Base-by-base conservation (phyloP, 768 basidiomycete species). In the Lactarius indigo region DNA sequence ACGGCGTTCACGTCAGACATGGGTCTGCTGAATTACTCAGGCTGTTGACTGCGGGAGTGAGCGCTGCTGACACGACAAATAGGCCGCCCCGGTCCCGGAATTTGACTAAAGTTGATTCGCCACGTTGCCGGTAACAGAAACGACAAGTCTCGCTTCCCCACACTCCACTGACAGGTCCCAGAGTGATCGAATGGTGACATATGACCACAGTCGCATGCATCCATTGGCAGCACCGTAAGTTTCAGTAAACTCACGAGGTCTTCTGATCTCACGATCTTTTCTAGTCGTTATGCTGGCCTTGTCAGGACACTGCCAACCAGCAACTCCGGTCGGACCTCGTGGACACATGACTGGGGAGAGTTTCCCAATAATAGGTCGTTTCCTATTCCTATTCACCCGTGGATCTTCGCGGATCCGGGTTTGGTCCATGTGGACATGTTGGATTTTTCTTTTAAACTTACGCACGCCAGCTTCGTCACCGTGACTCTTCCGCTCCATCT, bases 131-230 rank as follows among this genome's bases (percentile, higher is more conserved):
- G 50, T 15, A 15, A 52, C 26, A 26, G 50, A 52, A 26, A 26
- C 13, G 47, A 15, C 23, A 26, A 23, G 23, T 50, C 23, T 13
- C n/a, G 9, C 23, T 52, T 26, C 26, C 23, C 50, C 13, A 26
- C 23, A 50, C n/a, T 20, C 42, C 17, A 96, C 74, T 39, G 15
- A 15, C 37, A 39, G 15, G 15, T 37, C 13, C 35, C 35, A 39
- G 37, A 86, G 18, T 90, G 26, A 92, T 89, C 18, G 89, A 87
- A 73, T 10, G 88, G 84, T 9, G 88, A 41, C 17, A 41, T 18
- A 18, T 41, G 44, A 23, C 50, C 50, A 26, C 13, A 26, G 15
- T 28, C 5, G 47, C 35, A 13, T 50, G n/a, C n/a, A 50, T 50
- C 23, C 47, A 50, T 28, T 17, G 41, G 17, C 15, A 18, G 41